Percentiles rank a stretch among this genome's conserved stretches.
phyloP scores from a whole-genome alignment of 208 protist genomes.

The Leishmania tarentolae region DNA sequence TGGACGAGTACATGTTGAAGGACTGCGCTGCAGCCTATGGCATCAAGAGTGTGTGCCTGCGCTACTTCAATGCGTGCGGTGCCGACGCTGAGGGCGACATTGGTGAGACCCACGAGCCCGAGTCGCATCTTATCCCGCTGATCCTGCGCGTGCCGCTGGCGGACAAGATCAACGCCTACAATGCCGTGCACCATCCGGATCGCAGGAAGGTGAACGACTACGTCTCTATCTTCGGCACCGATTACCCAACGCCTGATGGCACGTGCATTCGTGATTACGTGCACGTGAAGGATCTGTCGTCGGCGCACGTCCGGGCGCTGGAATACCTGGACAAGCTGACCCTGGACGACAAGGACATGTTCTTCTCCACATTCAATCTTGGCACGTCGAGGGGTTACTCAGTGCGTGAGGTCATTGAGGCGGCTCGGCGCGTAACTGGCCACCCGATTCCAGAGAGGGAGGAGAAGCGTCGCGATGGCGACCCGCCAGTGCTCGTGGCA shows the following conservation, averaged over 20 bases:
- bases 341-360: constrained; percentile 43
- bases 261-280: constrained; percentile 98
- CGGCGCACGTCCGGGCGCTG: constrained; percentile 94
- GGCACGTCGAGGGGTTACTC: constrained; percentile 95
- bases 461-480: constrained; percentile 64
- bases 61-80: constrained; percentile 99
- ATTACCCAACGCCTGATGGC: constrained; percentile 95
- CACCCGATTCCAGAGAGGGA: constrained; percentile 88
- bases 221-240: constrained; percentile 91
- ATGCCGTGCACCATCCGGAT: constrained; percentile 41
- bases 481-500: constrained; percentile 79
- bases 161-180: constrained; percentile 65
- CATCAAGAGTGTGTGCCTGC: constrained; percentile 88
- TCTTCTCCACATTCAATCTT: constrained; percentile 94
- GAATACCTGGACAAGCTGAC: constrained; percentile 63
- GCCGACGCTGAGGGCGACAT: constrained; percentile 95
- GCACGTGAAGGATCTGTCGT: constrained; percentile 97
- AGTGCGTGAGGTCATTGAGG: constrained; percentile 95
- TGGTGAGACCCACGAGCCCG: constrained; percentile 95
- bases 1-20: constrained; percentile 94
- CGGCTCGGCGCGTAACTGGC: constrained; percentile 90
- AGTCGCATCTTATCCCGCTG: constrained; percentile 98
- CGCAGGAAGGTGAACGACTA: constrained; percentile 38
- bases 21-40: constrained; percentile 82
- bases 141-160: constrained; percentile 94